Evolutionary conservation across 371 early-diverging fungal species (phyloP), one percentile per base, ranked within the genome.

Genomic region (Choanephora cucurbitarum): DNA sequence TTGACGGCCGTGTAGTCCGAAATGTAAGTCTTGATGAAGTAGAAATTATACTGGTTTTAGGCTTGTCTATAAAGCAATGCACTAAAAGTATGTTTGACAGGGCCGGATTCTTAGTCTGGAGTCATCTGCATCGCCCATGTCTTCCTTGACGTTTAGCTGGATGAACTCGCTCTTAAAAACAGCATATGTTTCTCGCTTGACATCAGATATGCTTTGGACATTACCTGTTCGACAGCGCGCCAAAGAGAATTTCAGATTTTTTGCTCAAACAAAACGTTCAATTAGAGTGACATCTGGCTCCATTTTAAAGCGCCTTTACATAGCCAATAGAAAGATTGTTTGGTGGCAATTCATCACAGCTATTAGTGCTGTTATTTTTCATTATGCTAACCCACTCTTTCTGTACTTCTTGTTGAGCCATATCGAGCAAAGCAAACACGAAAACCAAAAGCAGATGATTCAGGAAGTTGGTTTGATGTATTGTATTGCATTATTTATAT

Each of bases 131-230:
- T 86, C 87, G 4, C 59, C 83, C 1, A 58, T 86, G 15, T 84
- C 89, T 17, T 71, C 77, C 5, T 58, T 88, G 37, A 81, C 85
- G n/a, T 91, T 91, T 58, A 75, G 78, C 5, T 93, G 94, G 94
- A 79, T 89, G 62, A 88, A 88, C 53, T 77, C 87, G 0, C 68
- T 95, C 53, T 75, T 93, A 41, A 60, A 67, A 40, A 72, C 77
- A 7, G 90, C 88, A 18, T 82, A 79, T 62, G 74, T 62, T 44
- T 73, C 72, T 1, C 73, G 80, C 1, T 69, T 91, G 15, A 82
- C 74, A 49, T 67, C 76, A 2, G 77, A 69, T 4, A 86, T 91
- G 41, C 57, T 95, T 15, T 92, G 91, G 87, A 83, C 86, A 13
- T 71, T 94, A 17, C 75, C 79, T 5, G 53, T 65, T 5, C 70